Conservation (phyloP, 352 stramenopile genomes). For the Detonula confervacea region DNA sequence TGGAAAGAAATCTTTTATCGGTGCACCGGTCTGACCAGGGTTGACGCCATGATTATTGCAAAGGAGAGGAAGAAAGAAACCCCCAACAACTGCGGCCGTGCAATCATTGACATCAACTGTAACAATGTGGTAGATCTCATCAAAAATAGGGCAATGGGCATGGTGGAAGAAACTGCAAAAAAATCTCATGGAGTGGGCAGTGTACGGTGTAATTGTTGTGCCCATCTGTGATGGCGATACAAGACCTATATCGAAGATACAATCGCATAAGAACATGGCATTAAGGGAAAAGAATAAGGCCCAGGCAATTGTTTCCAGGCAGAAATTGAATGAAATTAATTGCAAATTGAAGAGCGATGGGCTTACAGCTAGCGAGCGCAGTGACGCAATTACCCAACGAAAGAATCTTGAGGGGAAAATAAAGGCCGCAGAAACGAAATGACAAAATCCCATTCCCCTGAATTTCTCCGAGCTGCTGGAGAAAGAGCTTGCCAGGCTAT, state of each 20-base stretch:
- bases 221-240: slow-evolving; percentile 24
- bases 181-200: slow-evolving; percentile 14
- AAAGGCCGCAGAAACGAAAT: slow-evolving; percentile 23
- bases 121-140: slow-evolving; percentile 18
- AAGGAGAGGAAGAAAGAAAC: slow-evolving; percentile 16
- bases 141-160: slow-evolving; percentile 21
- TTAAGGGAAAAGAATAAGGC: slow-evolving; percentile 20
- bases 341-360: slow-evolving; percentile 7
- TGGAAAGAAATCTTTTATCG: slow-evolving; percentile 22
- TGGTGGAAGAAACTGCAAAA: slow-evolving; percentile 18
- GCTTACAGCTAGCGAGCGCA: slow-evolving; percentile 7
- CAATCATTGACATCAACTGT: slow-evolving; percentile 21
- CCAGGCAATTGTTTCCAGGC: background rate
- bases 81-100: background rate
- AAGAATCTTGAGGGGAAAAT: no score
- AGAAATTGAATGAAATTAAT: slow-evolving; percentile 20
- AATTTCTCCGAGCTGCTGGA: slow-evolving; percentile 1
- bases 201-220: slow-evolving; percentile 11
- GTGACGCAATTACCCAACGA: background rate
- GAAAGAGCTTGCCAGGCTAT: background rate
- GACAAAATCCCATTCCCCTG: slow-evolving; percentile 1
- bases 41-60: slow-evolving; percentile 11
- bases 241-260: slow-evolving; percentile 6
- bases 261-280: slow-evolving; percentile 5
- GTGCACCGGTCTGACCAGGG: background rate